These are phyloP conservation scores for Anthoceros angustus DNA, from an alignment of 225 moss, liverwort and hornwort species.

Conservation along the genomic window DNA sequence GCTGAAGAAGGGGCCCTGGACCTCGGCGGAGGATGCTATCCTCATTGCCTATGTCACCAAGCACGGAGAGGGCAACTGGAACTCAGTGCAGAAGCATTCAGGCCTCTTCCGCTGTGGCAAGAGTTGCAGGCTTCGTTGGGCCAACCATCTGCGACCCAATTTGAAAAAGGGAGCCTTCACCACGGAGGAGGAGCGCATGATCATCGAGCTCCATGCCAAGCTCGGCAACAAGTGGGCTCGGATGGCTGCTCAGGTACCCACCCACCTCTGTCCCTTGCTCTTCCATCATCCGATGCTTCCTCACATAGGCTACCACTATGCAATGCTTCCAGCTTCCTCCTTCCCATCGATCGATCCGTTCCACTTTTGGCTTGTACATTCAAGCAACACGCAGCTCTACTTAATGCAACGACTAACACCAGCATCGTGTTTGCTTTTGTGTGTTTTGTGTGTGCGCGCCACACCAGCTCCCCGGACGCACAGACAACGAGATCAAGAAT, in stretches of 20 bases:
- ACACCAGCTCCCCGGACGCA: conserved; percentile 78
- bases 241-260: conserved; percentile 82
- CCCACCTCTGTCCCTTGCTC: conserved; percentile 1
- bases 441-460: neutral
- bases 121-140: conserved; percentile 95
- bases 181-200: conserved; percentile 89
- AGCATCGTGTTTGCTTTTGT: neutral
- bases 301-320: no score
- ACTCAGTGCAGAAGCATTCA: conserved; percentile 95
- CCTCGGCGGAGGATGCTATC: conserved; percentile 86
- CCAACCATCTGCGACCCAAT: conserved; percentile 91
- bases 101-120: conserved; percentile 91
- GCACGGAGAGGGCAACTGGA: conserved; percentile 99
- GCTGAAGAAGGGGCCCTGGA: conserved; percentile 97
- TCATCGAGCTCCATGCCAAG: conserved; percentile 85
- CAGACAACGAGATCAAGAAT: conserved; percentile 97
- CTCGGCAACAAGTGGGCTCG: conserved; percentile 99
- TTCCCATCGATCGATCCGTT: no score
- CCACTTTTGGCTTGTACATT: no score
- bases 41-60: conserved; percentile 82
- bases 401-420: neutral
- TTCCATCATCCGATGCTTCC: neutral
- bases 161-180: conserved; percentile 98
- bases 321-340: no score
- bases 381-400: neutral